Percentiles rank a stretch among this genome's conserved stretches.
Conservation (phyloP, 805 yeast genomes). For the Saturnispora serradocipensis region DNA sequence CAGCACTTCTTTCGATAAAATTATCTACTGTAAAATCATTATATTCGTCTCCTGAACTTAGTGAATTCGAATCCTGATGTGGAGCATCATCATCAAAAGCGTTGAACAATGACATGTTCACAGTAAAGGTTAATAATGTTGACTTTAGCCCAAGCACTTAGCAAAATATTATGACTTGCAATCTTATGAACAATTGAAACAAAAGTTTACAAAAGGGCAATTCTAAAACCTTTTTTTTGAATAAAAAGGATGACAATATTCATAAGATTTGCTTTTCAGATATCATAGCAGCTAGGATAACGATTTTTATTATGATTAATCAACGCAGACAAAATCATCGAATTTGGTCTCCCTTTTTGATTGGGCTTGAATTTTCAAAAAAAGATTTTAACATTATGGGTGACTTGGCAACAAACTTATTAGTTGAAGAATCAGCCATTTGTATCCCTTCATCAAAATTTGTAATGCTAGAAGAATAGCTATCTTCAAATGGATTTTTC, state of each 20-base stretch:
- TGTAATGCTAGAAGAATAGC: neutral
- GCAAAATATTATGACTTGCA: neutral
- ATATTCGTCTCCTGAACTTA: conserved; percentile 18
- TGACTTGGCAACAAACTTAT: neutral
- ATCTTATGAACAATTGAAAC: neutral
- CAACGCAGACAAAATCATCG: too few species aligned
- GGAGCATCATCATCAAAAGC: neutral
- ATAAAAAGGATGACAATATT: neutral
- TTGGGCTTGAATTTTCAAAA: neutral
- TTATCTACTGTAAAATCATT: conserved; percentile 3
- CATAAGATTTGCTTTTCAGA: neutral
- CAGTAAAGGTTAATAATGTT: neutral
- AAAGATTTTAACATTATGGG: conserved; percentile 3
- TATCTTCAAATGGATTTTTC: neutral
- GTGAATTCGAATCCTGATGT: conserved; percentile 6
- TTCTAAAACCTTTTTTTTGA: neutral
- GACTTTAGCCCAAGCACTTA: neutral
- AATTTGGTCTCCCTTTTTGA: too few species aligned
- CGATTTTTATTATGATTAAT: too few species aligned
- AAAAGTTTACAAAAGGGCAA: neutral
- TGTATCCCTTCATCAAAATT: neutral
- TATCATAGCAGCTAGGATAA: neutral
- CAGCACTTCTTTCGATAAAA: neutral
- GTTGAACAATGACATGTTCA: neutral
- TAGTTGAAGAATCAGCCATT: neutral